Percentiles rank a stretch among this genome's conserved stretches.
These are phyloP conservation scores for Rhizopogon rudus DNA, from an alignment of 768 basidiomycete species.

Conservation along the genomic window DNA sequence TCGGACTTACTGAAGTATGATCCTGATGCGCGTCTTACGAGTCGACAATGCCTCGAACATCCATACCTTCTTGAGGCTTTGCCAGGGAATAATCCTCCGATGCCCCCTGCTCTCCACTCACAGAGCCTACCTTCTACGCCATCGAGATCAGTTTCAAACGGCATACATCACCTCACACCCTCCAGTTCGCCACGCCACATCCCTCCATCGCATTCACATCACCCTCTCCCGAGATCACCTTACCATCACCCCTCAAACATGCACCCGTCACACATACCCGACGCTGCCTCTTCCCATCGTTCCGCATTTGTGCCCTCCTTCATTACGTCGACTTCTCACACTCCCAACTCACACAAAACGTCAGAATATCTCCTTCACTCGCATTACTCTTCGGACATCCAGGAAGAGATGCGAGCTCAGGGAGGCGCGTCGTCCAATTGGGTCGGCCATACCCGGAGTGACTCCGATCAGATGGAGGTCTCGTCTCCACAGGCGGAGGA, in stretches of 20 bases:
- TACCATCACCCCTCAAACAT: constrained; percentile 36
- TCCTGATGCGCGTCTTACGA: constrained; percentile 81
- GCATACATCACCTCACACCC: constrained; percentile 31
- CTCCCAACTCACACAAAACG: constrained; percentile 28
- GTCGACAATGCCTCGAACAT: constrained; percentile 83
- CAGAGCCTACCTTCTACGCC: constrained; percentile 33
- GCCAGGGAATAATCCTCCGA: constrained; percentile 59
- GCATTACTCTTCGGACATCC: constrained; percentile 23
- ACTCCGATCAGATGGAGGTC: constrained; percentile 51
- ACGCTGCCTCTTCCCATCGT: constrained; percentile 48
- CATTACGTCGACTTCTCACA: constrained; percentile 23
- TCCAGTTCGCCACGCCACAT: constrained; percentile 39
- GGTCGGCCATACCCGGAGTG: constrained; percentile 26
- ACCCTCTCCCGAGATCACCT: constrained; percentile 32
- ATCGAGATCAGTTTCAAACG: constrained; percentile 32
- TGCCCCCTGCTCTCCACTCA: constrained; percentile 47
- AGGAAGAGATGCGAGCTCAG: constrained; percentile 24
- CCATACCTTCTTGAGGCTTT: constrained; percentile 82
- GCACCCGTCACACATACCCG: constrained; percentile 38
- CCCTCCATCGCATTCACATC: constrained; percentile 48
- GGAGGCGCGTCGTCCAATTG: constrained; percentile 14
- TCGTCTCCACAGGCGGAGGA: constrained; percentile 40
- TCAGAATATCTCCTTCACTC: constrained; percentile 31
- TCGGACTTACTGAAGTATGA: constrained; percentile 90
- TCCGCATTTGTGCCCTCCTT: constrained; percentile 43